Percentiles rank a stretch among this genome's conserved stretches.
These are phyloP conservation scores for Mycotypha africana DNA, from an alignment of 371 early-diverging fungal genomes.

Conservation along the genomic window DNA sequence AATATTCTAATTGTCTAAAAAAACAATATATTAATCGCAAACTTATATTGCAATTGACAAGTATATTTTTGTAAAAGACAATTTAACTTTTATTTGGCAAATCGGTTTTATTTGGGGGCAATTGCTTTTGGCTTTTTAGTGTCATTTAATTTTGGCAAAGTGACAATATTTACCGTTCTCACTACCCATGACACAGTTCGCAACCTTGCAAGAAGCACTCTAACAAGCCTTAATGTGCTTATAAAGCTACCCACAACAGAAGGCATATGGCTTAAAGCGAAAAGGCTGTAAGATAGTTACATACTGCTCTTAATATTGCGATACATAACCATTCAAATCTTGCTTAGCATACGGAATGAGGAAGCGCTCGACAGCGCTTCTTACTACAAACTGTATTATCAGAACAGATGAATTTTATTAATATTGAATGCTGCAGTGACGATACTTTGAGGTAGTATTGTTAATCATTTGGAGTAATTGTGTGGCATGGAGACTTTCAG, in stretches of 20 bases:
- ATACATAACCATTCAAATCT: too few relatives aligned
- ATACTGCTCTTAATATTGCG: too few relatives aligned
- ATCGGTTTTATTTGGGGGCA: not conserved
- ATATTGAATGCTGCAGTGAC: slow-evolving; percentile 20
- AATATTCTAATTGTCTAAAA: slow-evolving; percentile 4
- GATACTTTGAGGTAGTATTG: slow-evolving; percentile 18
- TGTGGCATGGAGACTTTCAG: slow-evolving; percentile 22
- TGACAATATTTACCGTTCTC: slow-evolving; percentile 1
- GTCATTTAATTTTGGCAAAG: slow-evolving; percentile 4
- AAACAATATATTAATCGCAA: slow-evolving; percentile 1
- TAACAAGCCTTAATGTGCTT: too few relatives aligned
- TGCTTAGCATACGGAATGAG: too few relatives aligned
- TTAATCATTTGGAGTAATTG: slow-evolving; percentile 22
- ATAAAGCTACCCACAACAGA: too few relatives aligned
- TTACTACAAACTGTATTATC: too few relatives aligned
- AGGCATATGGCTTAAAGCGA: too few relatives aligned
- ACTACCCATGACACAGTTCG: too few relatives aligned
- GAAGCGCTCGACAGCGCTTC: too few relatives aligned
- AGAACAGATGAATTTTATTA: slow-evolving; percentile 23
- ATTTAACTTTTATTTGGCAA: slow-evolving; percentile 1
- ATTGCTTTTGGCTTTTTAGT: too few relatives aligned
- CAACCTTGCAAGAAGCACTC: too few relatives aligned
- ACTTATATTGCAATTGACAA: slow-evolving; percentile 2
- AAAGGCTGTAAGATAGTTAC: too few relatives aligned
- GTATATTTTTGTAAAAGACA: slow-evolving; percentile 2